Evolutionary conservation across 805 yeast genomes (phyloP), one percentile per base, ranked within the genome.

Genomic region (Hyphopichia homilentoma): DNA sequence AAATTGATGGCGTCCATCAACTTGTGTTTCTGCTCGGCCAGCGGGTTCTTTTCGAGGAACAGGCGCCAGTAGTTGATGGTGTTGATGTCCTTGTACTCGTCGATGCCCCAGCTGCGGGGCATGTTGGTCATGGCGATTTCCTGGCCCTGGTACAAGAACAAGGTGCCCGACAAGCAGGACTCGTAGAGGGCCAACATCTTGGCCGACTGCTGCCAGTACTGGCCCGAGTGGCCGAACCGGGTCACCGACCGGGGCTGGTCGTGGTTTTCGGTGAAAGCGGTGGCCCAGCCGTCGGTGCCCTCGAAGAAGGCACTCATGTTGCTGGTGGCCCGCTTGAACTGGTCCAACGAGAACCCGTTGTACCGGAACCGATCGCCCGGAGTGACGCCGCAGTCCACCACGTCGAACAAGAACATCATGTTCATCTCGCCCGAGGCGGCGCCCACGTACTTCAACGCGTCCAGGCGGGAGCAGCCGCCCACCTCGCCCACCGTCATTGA

Each of bases 141-240:
- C 45, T 73, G 79, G 27, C 78, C 79, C 47, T 73, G 77, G 53
- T 72, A 73, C 21, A 73, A 51, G 52, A 59, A 73, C 29, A 70
- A 48, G 9, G 78, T 70, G 30, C 79, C 77, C 14, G 72, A 61
- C 43, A 70, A 56, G 8, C 73, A 44, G 12, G 58, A 36, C 32
- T 62, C 58, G 49, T 72, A 48, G 27, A 65, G 38, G n/a, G 73
- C 57, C 39, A 73, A 44, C 51, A 72, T 46, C 51, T 73, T 73
- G 17, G 70, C 73, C 18, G 70, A 58, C 29, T 49, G 43, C 30
- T 41, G 51, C 27, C 65, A 49, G 38, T 34, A 48, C 24, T 48
- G 48, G 23, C 47, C 45, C 7, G 61, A 51, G 48, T 57, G 54
- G 27, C 71, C 74, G 44, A 69, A 72, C 38, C 77, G 59, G 15